Evolutionary conservation across 345 rosid species (phyloP), one percentile per base, ranked within the genome.

Genomic region (Orychophragmus violaceus): DNA sequence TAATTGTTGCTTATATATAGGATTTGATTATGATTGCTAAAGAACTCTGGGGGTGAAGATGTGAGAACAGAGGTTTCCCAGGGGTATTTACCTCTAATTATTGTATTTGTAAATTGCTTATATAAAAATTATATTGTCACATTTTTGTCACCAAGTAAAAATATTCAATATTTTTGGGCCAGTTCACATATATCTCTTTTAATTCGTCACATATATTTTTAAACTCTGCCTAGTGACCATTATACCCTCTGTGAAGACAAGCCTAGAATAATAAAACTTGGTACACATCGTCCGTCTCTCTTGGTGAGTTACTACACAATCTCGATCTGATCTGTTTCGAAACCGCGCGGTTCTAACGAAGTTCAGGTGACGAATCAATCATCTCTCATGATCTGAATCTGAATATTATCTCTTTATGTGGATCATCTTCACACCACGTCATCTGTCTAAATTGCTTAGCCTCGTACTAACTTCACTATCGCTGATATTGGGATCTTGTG

Each of bases 251-350:
- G 2, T 23, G 4, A 29, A 46, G 57, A 55, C 64, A 19, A 33
- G 25, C 4, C 29, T 24, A 30, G 32, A 41, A 7, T 41, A 28
- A 22, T 5, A 48, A 48, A 49, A 12, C 63, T 53, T 74, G 42
- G 77, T 62, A 53, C 64, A 35, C 19, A 53, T 68, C 77, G 76
- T 12, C 8, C 53, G 48, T 8, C 56, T 33, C 28, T 35, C 18
- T 39, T 12, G 9, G 5, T 10, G 21, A 66, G 16, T 29, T 49
- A 29, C 48, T 36, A 23, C 30, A 12, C 68, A 25, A 19, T 44
- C 68, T 61, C 73, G 64, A 74, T 67, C 77, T 67, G 46, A 74
- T 61, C 52, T 13, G 33, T n/a, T 16, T 67, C 62, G 32, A 23
- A 14, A 28, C 48, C 48, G 17, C 48, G 28, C 63, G 56, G 64